These are phyloP conservation scores for Omphalotus guepiniiformis DNA, from an alignment of 768 basidiomycete species.

Conservation along the genomic window DNA sequence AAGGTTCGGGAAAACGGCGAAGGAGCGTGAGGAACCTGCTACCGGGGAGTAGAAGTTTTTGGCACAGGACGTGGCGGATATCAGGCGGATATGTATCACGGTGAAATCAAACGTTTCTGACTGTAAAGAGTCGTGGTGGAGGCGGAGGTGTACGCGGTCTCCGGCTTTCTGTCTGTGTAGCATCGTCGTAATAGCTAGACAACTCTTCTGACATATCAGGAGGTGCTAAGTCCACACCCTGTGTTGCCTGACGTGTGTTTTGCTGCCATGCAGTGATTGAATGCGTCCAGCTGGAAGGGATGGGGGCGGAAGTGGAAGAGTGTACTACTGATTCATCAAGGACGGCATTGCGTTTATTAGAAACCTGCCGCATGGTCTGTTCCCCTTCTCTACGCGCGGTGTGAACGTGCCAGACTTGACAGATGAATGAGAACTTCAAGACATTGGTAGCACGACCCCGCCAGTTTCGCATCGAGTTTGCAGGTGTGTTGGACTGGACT, in stretches of 20 bases:
- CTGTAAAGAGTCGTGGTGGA: constrained; percentile 24
- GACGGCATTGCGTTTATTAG: background rate
- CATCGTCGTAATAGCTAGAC: constrained; percentile 29
- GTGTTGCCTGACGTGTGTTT: constrained; percentile 23
- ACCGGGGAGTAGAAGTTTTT: too few relatives aligned
- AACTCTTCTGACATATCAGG: constrained; percentile 27
- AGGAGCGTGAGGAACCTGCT: too few relatives aligned
- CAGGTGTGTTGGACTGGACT: background rate
- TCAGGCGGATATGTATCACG: too few relatives aligned
- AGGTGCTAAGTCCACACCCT: constrained; percentile 16
- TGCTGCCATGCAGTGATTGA: constrained; percentile 28
- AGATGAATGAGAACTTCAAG: constrained; percentile 5
- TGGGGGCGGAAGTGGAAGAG: background rate
- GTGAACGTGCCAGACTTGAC: constrained; percentile 16
- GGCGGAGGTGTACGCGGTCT: constrained; percentile 19
- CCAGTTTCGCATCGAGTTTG: too few relatives aligned
- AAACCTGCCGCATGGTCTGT: background rate
- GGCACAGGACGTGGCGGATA: too few relatives aligned
- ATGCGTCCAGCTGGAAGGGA: constrained; percentile 8
- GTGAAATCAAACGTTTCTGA: constrained; percentile 28
- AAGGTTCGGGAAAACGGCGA: too few relatives aligned
- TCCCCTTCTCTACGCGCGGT: background rate
- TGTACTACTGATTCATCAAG: background rate
- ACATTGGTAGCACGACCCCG: background rate
- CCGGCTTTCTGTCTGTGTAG: constrained; percentile 17